Percentiles rank a stretch among this genome's conserved stretches.
These are phyloP conservation scores for Monosporozyma aquatica DNA, from an alignment of 805 yeast species.

Conservation along the genomic window DNA sequence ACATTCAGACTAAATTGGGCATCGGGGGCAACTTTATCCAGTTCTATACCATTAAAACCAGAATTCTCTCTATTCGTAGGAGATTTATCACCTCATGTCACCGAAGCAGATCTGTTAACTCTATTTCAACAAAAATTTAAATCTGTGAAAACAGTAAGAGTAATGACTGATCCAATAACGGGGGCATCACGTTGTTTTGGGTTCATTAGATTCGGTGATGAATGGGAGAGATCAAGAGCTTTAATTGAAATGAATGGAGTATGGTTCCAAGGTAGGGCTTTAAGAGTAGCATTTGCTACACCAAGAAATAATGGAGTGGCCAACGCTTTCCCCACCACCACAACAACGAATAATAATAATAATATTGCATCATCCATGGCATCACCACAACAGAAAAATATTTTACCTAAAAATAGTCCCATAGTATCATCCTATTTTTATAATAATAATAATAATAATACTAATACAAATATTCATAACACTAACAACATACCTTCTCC, in stretches of 20 bases:
- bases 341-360: constrained; percentile 5
- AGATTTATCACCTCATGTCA: constrained; percentile 66
- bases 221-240: constrained; percentile 59
- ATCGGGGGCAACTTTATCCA: constrained; percentile 63
- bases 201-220: constrained; percentile 66
- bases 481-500: not conserved
- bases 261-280: constrained; percentile 70
- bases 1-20: constrained; percentile 77
- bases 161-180: constrained; percentile 76
- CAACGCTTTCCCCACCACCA: not conserved
- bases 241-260: constrained; percentile 68
- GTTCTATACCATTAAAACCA: constrained; percentile 64
- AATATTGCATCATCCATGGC: no score
- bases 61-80: constrained; percentile 79
- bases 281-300: constrained; percentile 72
- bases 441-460: no score
- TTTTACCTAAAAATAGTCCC: no score
- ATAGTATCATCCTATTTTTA: no score
- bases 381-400: not conserved
- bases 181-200: constrained; percentile 76
- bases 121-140: constrained; percentile 58
- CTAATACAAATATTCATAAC: not conserved
- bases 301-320: constrained; percentile 44
- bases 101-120: constrained; percentile 69
- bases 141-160: constrained; percentile 70